Percentiles rank a stretch among this genome's conserved stretches.
Conservation (phyloP, 2,329 filamentous ascomycete species). For the Pseudocercospora crystallina region DNA sequence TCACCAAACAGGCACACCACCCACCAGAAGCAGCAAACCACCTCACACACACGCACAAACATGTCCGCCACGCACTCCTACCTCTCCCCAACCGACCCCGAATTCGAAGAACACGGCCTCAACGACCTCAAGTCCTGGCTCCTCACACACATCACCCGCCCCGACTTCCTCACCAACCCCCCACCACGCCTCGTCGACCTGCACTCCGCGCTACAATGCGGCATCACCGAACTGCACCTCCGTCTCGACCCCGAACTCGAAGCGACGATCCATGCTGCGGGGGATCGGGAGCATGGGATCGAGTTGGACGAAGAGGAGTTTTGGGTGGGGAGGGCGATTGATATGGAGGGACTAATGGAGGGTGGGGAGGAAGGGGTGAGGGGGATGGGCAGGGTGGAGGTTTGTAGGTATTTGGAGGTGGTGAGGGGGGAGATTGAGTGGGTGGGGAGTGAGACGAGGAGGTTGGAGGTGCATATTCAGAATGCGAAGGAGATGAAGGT, state of each 20-base stretch:
- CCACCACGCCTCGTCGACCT: conserved; percentile 9
- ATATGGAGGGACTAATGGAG: conserved; percentile 9
- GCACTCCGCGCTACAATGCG: conserved; percentile 8
- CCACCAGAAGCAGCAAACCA: no score
- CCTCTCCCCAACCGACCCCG: conserved; percentile 2
- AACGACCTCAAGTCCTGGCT: conserved; percentile 17
- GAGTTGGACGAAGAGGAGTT: conserved; percentile 14
- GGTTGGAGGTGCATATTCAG: conserved; percentile 17
- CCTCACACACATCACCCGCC: conserved; percentile 6
- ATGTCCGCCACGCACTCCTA: background rate
- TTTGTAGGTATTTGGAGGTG: conserved; percentile 4
- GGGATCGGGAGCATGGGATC: conserved; percentile 11
- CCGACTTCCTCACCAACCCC: conserved; percentile 16
- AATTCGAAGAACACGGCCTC: conserved; percentile 3
- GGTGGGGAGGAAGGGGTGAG: conserved; percentile 15
- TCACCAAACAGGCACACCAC: no score
- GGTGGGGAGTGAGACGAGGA: conserved; percentile 14
- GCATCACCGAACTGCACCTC: conserved; percentile 10
- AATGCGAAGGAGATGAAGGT: conserved; percentile 12
- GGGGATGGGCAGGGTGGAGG: conserved; percentile 10
- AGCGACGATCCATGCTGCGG: background rate
- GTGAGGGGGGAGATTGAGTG: conserved; percentile 18
- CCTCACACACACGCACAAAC: no score
- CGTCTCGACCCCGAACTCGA: conserved; percentile 19
- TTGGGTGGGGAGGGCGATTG: conserved; percentile 5